Evolutionary conservation across 805 yeast species (phyloP), one percentile per base, ranked within the genome.

Genomic region (Cyberlindnera euphorbiae): DNA sequence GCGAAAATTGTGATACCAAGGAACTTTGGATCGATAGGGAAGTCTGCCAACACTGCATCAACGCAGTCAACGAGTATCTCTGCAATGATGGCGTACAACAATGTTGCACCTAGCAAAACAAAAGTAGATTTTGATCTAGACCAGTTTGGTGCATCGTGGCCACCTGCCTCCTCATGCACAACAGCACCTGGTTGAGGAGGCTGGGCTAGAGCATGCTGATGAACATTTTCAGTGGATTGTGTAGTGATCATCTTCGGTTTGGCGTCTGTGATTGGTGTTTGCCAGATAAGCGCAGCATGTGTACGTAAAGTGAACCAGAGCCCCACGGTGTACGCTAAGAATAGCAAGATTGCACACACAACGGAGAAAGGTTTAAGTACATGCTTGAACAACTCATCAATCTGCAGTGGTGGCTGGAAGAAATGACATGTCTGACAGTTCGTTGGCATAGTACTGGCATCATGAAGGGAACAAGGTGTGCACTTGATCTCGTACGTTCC

Each of bases 71-170:
- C 97, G 45, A 90, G 67, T 27, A 90, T 86, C 60, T 90, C 97
- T 2, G 97, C 98, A 50, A 93, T 89, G 22, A 87, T 63, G 0
- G 98, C 97, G 59, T 93, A 93, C 15, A 88, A 64, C 9, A 89
- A 45, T 0, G 98, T 93, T 1, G 97, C 90, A 4, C 82, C 75
- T 7, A 93, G 66, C 30, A 93, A 67, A 36, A 93, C 89, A 13
- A 82, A 73, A 0, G 95, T 74, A 2, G 96, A 84, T 60, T 88
- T 90, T 12, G 66, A 64, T 52, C 90, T 74, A 6, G 95, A 81
- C 98, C 98, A 93, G 56, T 93, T 93, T 30, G 98, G 97, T 0
- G 97, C 94, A 58, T 88, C 97, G 50, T 90, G 97, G 1, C 95
- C 94, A 5, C 82, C 44, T 4, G 29, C 38, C 2, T 26, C 34